These are phyloP conservation scores for Ceratobasidium sp. DNA, from an alignment of 1,284 basidiomycete species.

Conservation along the genomic window DNA sequence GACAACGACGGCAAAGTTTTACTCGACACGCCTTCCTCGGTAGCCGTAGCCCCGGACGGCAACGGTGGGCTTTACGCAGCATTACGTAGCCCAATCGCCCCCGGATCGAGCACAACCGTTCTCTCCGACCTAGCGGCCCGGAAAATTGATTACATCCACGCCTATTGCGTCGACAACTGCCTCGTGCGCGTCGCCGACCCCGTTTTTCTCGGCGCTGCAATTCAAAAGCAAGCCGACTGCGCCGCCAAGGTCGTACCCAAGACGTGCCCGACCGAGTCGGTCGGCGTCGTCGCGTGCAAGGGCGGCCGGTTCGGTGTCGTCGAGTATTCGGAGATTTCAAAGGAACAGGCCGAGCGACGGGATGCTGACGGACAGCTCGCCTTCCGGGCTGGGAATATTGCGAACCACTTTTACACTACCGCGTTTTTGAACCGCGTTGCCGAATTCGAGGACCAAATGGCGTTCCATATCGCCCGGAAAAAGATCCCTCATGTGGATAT, in stretches of 20 bases:
- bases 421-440: conserved; percentile 86
- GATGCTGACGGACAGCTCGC: conserved; percentile 80
- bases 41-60: conserved; percentile 96
- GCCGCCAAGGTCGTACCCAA: conserved; percentile 98
- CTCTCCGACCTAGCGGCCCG: conserved; percentile 86
- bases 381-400: conserved; percentile 98
- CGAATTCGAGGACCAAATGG: conserved; percentile 89
- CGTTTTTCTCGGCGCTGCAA: conserved; percentile 94
- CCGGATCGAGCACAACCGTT: conserved; percentile 77
- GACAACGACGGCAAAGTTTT: conserved; percentile 95
- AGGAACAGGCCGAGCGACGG: conserved; percentile 84
- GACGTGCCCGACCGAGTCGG: conserved; percentile 86
- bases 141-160: conserved; percentile 91
- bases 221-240: conserved; percentile 87
- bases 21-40: conserved; percentile 80
- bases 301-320: conserved; percentile 91
- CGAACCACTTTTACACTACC: conserved; percentile 98
- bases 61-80: conserved; percentile 98
- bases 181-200: conserved; percentile 98
- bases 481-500: conserved; percentile 92
- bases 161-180: conserved; percentile 99
- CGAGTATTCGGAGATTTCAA: conserved; percentile 97
- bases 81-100: conserved; percentile 81
- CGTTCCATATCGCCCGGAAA: conserved; percentile 98
- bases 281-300: conserved; percentile 92